These are phyloP conservation scores for Liriodendron chinense DNA, from an alignment of 164 flowering plant species.

Conservation along the genomic window DNA sequence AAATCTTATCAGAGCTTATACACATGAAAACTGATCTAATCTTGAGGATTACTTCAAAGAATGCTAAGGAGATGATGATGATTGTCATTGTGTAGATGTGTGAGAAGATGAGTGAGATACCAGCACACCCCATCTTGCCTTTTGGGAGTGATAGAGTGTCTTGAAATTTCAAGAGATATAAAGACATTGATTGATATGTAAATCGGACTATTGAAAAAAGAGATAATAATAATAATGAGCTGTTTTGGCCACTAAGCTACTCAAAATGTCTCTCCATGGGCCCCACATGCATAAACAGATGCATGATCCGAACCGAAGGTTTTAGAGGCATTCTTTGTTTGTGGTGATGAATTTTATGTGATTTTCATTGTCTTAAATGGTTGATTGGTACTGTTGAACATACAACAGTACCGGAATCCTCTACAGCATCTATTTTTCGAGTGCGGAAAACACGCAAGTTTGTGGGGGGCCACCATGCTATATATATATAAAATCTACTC, in stretches of 20 bases:
- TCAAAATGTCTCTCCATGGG: no score
- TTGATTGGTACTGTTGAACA: no score
- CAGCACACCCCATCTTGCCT: not conserved
- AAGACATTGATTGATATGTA: not conserved
- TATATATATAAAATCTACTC: no score
- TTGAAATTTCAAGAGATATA: not conserved
- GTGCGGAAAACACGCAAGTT: no score
- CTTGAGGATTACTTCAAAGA: conserved; percentile 25
- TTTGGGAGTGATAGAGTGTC: not conserved
- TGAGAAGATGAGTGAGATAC: conserved; percentile 26
- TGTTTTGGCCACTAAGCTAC: not conserved
- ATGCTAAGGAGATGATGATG: conserved; percentile 28
- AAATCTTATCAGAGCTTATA: not conserved
- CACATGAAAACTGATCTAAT: conserved; percentile 16
- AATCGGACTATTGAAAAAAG: not conserved
- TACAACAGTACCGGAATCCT: no score
- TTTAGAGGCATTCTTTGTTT: no score
- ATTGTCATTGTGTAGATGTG: conserved; percentile 29
- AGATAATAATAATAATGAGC: not conserved
- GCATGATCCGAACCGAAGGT: no score
- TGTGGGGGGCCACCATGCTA: no score
- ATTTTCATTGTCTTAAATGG: no score
- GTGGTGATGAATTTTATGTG: no score
- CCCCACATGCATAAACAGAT: no score
- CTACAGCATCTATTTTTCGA: no score